These are phyloP conservation scores for Melampsora americana DNA, from an alignment of 1,284 basidiomycete genomes.

Conservation along the genomic window DNA sequence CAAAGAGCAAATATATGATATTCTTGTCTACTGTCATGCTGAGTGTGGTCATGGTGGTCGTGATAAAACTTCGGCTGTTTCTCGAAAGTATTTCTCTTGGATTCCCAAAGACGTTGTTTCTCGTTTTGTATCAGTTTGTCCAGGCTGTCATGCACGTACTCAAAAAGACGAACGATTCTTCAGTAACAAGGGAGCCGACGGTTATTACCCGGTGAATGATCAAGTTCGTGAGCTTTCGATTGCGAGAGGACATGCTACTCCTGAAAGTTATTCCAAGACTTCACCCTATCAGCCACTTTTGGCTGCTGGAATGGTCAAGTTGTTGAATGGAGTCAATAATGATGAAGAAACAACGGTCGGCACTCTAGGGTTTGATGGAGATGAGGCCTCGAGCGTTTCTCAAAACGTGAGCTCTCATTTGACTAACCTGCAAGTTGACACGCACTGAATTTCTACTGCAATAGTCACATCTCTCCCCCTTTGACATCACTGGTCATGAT, in stretches of 20 bases:
- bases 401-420: neutral
- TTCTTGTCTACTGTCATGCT: slow-evolving; percentile 68
- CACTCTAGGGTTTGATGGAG: neutral
- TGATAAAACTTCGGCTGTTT: slow-evolving; percentile 63
- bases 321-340: slow-evolving; percentile 27
- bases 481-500: too few relatives aligned
- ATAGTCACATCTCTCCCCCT: too few relatives aligned
- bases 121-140: slow-evolving; percentile 70
- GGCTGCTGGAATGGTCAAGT: slow-evolving; percentile 39
- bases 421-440: too few relatives aligned
- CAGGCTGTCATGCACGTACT: slow-evolving; percentile 60
- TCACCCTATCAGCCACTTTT: slow-evolving; percentile 35
- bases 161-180: slow-evolving; percentile 43
- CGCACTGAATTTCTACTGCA: too few relatives aligned
- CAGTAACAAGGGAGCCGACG: slow-evolving; percentile 30
- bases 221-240: slow-evolving; percentile 43
- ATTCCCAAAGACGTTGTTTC: slow-evolving; percentile 74
- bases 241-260: slow-evolving; percentile 7
- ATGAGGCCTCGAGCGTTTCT: neutral
- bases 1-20: slow-evolving; percentile 69
- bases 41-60: slow-evolving; percentile 67
- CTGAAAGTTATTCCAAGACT: slow-evolving; percentile 17
- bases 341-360: neutral
- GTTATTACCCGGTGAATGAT: slow-evolving; percentile 41
- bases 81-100: slow-evolving; percentile 65